phyloP scores from a whole-genome alignment of 2,329 filamentous ascomycete species.

The Fusarium chlamydosporum region DNA sequence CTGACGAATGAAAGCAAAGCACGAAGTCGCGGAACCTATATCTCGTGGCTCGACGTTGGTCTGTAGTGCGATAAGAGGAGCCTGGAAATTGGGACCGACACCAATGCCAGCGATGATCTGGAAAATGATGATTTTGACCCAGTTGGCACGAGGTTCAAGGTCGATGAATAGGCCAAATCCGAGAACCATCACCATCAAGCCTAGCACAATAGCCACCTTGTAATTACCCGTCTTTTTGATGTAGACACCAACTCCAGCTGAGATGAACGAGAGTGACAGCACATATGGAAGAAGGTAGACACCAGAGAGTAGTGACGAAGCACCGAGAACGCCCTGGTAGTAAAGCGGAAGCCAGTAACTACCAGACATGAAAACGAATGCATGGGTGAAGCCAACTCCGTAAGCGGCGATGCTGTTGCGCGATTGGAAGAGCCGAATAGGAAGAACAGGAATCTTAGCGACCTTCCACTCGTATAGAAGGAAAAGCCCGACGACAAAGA shows the following conservation, averaged over 20 bases:
- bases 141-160: conserved; percentile 69
- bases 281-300: conserved; percentile 81
- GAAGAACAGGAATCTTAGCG: conserved; percentile 84
- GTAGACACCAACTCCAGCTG: conserved; percentile 68
- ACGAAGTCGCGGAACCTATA: conserved; percentile 77
- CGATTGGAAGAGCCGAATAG: conserved; percentile 76
- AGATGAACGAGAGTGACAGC: conserved; percentile 74
- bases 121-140: conserved; percentile 70
- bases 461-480: conserved; percentile 79
- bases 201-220: conserved; percentile 70
- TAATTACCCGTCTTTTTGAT: conserved; percentile 77
- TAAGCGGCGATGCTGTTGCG: conserved; percentile 76
- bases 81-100: conserved; percentile 77
- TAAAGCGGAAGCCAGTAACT: conserved; percentile 89
- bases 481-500: conserved; percentile 74
- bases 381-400: conserved; percentile 78
- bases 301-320: conserved; percentile 77
- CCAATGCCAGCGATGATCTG: conserved; percentile 75
- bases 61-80: conserved; percentile 77
- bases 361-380: conserved; percentile 81
- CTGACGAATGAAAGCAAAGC: conserved; percentile 77
- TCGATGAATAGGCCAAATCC: conserved; percentile 76
- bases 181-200: conserved; percentile 71
- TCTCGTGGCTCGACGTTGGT: conserved; percentile 72
- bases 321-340: conserved; percentile 81